Conservation (phyloP, 2,329 filamentous ascomycete genomes). For the Penicillium griseofulvum region DNA sequence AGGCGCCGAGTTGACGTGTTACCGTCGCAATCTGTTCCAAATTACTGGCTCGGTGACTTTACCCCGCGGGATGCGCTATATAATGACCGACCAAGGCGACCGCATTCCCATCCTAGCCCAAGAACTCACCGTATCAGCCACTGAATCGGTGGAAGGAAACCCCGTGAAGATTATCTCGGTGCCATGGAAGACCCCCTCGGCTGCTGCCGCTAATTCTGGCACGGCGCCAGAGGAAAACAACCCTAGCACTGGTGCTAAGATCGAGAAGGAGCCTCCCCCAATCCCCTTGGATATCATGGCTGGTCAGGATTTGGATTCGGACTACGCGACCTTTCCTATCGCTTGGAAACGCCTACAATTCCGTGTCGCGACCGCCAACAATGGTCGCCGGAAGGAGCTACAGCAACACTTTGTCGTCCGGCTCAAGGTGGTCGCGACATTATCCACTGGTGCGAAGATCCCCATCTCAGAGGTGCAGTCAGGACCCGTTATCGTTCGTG, state of each 20-base stretch:
- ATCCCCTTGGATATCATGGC: slow-evolving; percentile 69
- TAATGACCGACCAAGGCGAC: slow-evolving; percentile 80
- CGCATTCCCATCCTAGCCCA: slow-evolving; percentile 77
- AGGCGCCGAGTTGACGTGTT: slow-evolving; percentile 78
- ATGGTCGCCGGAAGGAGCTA: slow-evolving; percentile 87
- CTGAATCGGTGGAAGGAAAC: slow-evolving; percentile 91
- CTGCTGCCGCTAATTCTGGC: slow-evolving; percentile 61
- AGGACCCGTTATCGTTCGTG: slow-evolving; percentile 88
- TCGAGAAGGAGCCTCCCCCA: slow-evolving; percentile 81
- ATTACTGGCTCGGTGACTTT: slow-evolving; percentile 86
- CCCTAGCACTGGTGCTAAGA: slow-evolving; percentile 53
- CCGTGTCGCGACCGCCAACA: slow-evolving; percentile 92
- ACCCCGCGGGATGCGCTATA: slow-evolving; percentile 72
- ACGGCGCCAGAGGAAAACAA: slow-evolving; percentile 40
- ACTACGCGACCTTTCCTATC: slow-evolving; percentile 87
- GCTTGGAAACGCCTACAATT: slow-evolving; percentile 94
- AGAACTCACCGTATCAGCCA: slow-evolving; percentile 86
- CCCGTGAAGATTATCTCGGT: slow-evolving; percentile 92
- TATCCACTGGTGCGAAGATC: slow-evolving; percentile 79
- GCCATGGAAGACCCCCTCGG: slow-evolving; percentile 84
- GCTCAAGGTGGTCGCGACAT: slow-evolving; percentile 77
- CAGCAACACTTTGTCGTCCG: slow-evolving; percentile 94
- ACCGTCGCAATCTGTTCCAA: slow-evolving; percentile 92
- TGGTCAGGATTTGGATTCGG: slow-evolving; percentile 70
- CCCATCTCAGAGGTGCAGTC: slow-evolving; percentile 81